Evolutionary conservation across 164 flowering plant species (phyloP), one percentile per base, ranked within the genome.

Genomic region (Tinospora cordifolia): DNA sequence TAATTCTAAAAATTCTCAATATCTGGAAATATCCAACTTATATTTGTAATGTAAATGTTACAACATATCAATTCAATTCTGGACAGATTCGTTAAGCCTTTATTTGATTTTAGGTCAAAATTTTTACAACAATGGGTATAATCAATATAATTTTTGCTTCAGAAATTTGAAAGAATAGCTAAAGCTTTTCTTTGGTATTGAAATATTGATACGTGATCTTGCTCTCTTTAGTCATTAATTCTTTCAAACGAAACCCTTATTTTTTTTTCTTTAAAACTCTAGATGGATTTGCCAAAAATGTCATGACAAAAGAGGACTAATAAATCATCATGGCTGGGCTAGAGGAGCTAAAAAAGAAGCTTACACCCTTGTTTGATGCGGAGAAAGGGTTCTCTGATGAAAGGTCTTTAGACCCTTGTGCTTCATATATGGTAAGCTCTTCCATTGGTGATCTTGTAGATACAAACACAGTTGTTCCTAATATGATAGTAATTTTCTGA

Each of bases 271-370:
- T 30, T 30, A 30, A 62, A 27, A 22, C 22, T 14, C 11, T 2
- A 24, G 63, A 26, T 47, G 14, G 26, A 25, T 60, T 11, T 15
- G 59, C 21, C 59, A 51, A 8, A 51, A 51, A n/a, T 22, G n/a
- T 17, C 10, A n/a, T 41, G 15, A 68, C 69, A 51, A 39, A 63
- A 13, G 19, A 71, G 21, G 21, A 24, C 11, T 30, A 41, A 64
- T 67, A 63, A 71, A 34, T 74, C 11, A 44, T 67, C 49, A 94
- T 95, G 99, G 90, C 99, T 70, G 98, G 87, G 26, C 76, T 95
- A 73, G 98, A 95, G 81, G 97, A 88, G 79, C 79, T 95, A 49
- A 89, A 79, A 70, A 90, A 90, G 82, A 95, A 92, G 84, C 87
- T 95, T 66, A 80, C 88, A 4, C 98, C 98, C 2, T 78, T 95